These are phyloP conservation scores for Perkinsus chesapeaki DNA, from an alignment of 169 alveolate species.

Conservation along the genomic window DNA sequence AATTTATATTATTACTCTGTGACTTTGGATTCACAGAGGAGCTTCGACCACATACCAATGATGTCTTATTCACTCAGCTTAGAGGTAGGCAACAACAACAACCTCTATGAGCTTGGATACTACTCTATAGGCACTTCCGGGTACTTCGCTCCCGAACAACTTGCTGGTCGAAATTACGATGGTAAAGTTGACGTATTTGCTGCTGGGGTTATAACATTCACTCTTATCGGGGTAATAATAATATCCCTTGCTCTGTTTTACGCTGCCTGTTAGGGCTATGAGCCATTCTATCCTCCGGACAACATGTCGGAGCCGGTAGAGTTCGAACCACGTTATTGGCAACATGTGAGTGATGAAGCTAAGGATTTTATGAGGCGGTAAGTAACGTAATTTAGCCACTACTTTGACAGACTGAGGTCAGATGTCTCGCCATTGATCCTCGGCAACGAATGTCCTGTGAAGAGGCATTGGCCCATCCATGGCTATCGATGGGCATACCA, in stretches of 20 bases:
- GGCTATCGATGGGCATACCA: neutral
- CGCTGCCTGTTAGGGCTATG: neutral
- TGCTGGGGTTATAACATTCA: neutral
- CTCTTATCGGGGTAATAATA: neutral
- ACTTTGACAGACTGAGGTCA: neutral
- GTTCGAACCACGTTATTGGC: neutral
- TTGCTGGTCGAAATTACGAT: neutral
- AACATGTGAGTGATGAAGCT: neutral
- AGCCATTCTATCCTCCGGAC: neutral
- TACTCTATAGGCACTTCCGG: neutral
- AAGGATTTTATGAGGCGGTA: neutral
- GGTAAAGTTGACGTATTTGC: neutral
- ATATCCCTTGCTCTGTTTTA: neutral
- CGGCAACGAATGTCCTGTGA: neutral
- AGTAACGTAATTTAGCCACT: too few relatives aligned
- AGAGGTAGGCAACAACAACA: neutral
- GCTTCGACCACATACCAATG: neutral
- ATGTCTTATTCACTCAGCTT: neutral
- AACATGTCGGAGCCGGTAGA: neutral
- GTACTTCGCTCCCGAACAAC: neutral
- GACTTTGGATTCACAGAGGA: neutral
- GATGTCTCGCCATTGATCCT: neutral
- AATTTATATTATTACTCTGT: neutral
- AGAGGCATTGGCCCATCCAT: neutral
- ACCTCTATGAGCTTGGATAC: neutral